These are phyloP conservation scores for Leucocoprinus sp. DNA, from an alignment of 768 basidiomycete species.

Conservation along the genomic window DNA sequence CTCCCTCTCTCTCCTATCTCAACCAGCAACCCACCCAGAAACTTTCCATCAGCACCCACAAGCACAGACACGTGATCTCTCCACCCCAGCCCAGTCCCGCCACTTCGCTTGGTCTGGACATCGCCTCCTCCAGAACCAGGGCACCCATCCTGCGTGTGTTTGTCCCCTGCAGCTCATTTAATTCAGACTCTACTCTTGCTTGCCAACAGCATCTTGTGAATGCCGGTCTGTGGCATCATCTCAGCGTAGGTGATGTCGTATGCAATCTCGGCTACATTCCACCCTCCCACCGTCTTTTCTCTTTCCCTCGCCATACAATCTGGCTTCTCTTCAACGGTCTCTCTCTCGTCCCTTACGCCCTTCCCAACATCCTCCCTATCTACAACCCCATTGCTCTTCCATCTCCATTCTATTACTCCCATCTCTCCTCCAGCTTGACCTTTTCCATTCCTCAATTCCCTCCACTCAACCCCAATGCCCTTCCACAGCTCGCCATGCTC, in stretches of 20 bases:
- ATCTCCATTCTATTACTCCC: slow-evolving; percentile 69
- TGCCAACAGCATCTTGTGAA: slow-evolving; percentile 67
- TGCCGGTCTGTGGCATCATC: slow-evolving; percentile 61
- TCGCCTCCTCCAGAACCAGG: slow-evolving; percentile 52
- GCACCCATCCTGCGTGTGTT: slow-evolving; percentile 73
- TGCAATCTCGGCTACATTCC: slow-evolving; percentile 79
- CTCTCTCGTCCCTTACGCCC: slow-evolving; percentile 51
- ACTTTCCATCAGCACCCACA: slow-evolving; percentile 14
- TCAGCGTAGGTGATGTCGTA: slow-evolving; percentile 72
- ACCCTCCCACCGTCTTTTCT: slow-evolving; percentile 17
- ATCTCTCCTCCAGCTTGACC: slow-evolving; percentile 53
- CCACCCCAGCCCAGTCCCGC: no score
- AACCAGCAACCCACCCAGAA: slow-evolving; percentile 12
- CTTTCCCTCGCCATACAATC: background rate
- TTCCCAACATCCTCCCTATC: slow-evolving; percentile 47
- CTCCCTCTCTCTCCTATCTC: slow-evolving; percentile 58
- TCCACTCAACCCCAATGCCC: slow-evolving; percentile 26
- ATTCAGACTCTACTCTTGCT: slow-evolving; percentile 33
- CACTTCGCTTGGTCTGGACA: slow-evolving; percentile 53
- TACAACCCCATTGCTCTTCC: slow-evolving; percentile 54
- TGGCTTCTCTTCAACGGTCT: slow-evolving; percentile 76
- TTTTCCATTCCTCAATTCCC: no score
- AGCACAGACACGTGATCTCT: no score
- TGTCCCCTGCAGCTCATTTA: slow-evolving; percentile 55
- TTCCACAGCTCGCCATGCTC: slow-evolving; percentile 42